These are phyloP conservation scores for Sugiyamaella boreocaroliniensis DNA, from an alignment of 805 yeast genomes.

Conservation along the genomic window DNA sequence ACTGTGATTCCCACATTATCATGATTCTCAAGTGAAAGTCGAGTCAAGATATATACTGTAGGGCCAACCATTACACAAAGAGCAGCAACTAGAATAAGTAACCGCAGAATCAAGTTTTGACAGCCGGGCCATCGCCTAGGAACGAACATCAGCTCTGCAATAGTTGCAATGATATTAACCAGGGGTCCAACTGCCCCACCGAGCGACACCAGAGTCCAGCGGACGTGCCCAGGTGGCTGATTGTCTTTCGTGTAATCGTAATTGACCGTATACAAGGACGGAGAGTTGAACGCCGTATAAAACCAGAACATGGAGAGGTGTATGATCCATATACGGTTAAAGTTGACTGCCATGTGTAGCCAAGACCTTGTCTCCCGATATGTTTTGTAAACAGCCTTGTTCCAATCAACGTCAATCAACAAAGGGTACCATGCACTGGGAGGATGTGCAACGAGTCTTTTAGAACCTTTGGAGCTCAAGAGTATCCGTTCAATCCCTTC, in stretches of 20 bases:
- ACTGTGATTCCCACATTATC: slow-evolving; percentile 48
- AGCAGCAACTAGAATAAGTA: slow-evolving; percentile 62
- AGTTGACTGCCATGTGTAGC: slow-evolving; percentile 91
- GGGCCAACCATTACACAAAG: slow-evolving; percentile 47
- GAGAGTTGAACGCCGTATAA: slow-evolving; percentile 89
- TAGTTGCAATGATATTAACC: slow-evolving; percentile 79
- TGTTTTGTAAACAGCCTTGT: slow-evolving; percentile 62
- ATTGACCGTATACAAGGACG: slow-evolving; percentile 80
- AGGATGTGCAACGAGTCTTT: slow-evolving; percentile 47
- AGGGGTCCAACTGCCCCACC: slow-evolving; percentile 85
- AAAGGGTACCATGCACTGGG: slow-evolving; percentile 49
- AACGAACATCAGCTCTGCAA: slow-evolving; percentile 90
- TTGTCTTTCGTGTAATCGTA: slow-evolving; percentile 52
- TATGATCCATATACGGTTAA: slow-evolving; percentile 96
- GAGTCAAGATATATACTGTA: slow-evolving; percentile 43
- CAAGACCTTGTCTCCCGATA: slow-evolving; percentile 90
- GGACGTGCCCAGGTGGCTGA: slow-evolving; percentile 76
- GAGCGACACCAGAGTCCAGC: slow-evolving; percentile 89
- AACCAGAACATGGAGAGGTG: slow-evolving; percentile 90
- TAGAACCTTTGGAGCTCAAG: slow-evolving; percentile 39
- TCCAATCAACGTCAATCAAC: slow-evolving; percentile 58
- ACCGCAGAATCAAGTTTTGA: slow-evolving; percentile 85
- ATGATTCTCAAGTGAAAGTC: slow-evolving; percentile 33
- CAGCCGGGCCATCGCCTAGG: slow-evolving; percentile 99
- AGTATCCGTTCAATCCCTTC: slow-evolving; percentile 55